phyloP scores from a whole-genome alignment of 2,329 filamentous ascomycete species.

The Ceratocystis albifundus region DNA sequence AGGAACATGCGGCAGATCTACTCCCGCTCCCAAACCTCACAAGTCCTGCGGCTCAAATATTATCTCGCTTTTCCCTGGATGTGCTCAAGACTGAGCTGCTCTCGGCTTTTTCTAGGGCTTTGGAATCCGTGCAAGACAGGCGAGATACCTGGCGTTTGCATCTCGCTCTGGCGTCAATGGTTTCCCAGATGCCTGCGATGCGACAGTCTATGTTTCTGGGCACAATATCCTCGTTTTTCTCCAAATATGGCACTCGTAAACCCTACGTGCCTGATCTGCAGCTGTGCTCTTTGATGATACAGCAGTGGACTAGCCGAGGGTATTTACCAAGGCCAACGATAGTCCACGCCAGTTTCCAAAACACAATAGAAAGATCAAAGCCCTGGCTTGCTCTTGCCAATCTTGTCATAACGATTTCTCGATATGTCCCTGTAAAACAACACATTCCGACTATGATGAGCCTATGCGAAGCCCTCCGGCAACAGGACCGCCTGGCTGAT shows the following conservation, averaged over 20 bases:
- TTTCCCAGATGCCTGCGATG: conserved; percentile 25
- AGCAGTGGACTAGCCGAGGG: conserved; percentile 25
- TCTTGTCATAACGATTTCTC: conserved; percentile 15
- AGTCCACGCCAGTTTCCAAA: conserved; percentile 10
- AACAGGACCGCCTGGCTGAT: conserved; percentile 22
- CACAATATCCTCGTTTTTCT: conserved; percentile 22
- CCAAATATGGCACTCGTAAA: neutral
- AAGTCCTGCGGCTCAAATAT: conserved; percentile 6
- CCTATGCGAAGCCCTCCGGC: conserved; percentile 23
- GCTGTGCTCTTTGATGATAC: conserved; percentile 24
- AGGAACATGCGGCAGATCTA: neutral
- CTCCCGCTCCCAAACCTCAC: conserved; percentile 21
- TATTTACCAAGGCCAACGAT: conserved; percentile 13
- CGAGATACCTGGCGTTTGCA: conserved; percentile 14
- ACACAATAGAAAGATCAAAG: neutral
- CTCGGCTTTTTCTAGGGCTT: neutral
- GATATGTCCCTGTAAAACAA: conserved; percentile 14
- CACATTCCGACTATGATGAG: conserved; percentile 22
- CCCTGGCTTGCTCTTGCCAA: conserved; percentile 16
- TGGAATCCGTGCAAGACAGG: neutral
- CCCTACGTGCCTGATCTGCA: conserved; percentile 20
- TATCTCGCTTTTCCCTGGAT: conserved; percentile 16
- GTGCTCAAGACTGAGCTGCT: neutral
- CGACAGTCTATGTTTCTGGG: conserved; percentile 23
- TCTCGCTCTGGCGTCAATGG: conserved; percentile 24